These are phyloP conservation scores for Euphrasia arctica DNA, from an alignment of 305 asterid genomes.

Conservation along the genomic window DNA sequence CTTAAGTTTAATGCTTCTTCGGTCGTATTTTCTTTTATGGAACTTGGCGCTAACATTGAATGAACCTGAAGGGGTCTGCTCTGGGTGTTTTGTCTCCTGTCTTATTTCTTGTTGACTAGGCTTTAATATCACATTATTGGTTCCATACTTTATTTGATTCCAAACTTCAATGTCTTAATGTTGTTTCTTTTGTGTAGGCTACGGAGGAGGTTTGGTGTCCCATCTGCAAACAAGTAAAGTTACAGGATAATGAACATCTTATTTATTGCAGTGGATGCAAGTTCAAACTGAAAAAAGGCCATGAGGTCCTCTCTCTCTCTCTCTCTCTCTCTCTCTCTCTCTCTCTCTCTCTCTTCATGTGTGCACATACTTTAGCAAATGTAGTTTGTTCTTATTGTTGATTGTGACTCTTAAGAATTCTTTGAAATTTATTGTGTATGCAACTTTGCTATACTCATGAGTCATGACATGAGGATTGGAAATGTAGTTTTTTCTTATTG, in stretches of 20 bases:
- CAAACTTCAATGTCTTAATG: slow-evolving; percentile 23
- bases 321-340: not conserved
- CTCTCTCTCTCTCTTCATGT: not conserved
- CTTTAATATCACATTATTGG: slow-evolving; percentile 1
- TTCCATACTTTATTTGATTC: slow-evolving; percentile 7
- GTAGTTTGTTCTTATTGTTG: too few relatives aligned
- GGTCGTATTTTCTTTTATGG: not conserved
- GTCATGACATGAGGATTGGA: too few relatives aligned
- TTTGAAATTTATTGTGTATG: too few relatives aligned
- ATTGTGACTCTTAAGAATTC: too few relatives aligned
- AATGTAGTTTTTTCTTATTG: too few relatives aligned
- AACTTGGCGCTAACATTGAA: slow-evolving; percentile 9
- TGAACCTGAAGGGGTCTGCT: slow-evolving; percentile 16
- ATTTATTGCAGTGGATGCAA: slow-evolving; percentile 66
- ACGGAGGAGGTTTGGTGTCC: slow-evolving; percentile 82
- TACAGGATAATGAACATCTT: slow-evolving; percentile 48
- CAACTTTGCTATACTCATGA: too few relatives aligned
- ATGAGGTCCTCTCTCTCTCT: slow-evolving; percentile 53
- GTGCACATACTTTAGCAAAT: too few relatives aligned
- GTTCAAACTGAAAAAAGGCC: slow-evolving; percentile 56
- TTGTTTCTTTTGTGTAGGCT: slow-evolving; percentile 40
- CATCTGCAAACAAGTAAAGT: slow-evolving; percentile 75
- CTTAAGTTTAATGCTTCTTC: not conserved
- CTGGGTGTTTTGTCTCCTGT: not conserved
- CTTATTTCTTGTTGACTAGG: slow-evolving; percentile 16